Conservation (phyloP, 164 flowering plant genomes). For the Stephania yunnanensis region DNA sequence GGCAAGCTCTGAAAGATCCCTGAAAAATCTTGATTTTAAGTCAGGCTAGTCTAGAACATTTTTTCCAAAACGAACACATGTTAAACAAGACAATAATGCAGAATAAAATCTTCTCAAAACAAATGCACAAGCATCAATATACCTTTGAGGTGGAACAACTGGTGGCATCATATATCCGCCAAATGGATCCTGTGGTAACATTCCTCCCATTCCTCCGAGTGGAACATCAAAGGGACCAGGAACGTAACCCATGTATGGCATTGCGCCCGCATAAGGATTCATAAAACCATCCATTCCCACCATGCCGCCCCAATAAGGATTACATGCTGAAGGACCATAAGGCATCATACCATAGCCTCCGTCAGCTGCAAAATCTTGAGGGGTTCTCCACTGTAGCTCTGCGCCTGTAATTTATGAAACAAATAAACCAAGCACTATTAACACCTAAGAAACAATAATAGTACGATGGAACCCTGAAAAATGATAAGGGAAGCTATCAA, state of each 20-base stretch:
- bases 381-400: conserved; percentile 62
- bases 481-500: neutral
- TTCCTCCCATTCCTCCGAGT: conserved; percentile 43
- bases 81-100: neutral
- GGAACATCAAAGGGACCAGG: conserved; percentile 60
- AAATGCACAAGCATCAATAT: conserved; percentile 5
- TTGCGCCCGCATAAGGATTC: conserved; percentile 46
- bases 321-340: conserved; percentile 45
- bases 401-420: conserved; percentile 23
- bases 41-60: neutral
- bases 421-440: neutral
- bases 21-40: conserved; percentile 18
- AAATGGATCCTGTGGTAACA: conserved; percentile 67
- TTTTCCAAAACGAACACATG: neutral
- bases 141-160: conserved; percentile 53
- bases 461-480: neutral
- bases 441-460: neutral
- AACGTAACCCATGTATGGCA: conserved; percentile 65
- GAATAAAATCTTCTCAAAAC: neutral
- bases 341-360: conserved; percentile 62
- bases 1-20: conserved; percentile 61
- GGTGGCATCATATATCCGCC: conserved; percentile 65
- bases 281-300: conserved; percentile 63
- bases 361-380: conserved; percentile 60
- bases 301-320: conserved; percentile 71